Percentiles rank a stretch among this genome's conserved stretches.
These are phyloP conservation scores for Entrophospora sp. DNA, from an alignment of 192 early-diverging fungal genomes.

Conservation along the genomic window DNA sequence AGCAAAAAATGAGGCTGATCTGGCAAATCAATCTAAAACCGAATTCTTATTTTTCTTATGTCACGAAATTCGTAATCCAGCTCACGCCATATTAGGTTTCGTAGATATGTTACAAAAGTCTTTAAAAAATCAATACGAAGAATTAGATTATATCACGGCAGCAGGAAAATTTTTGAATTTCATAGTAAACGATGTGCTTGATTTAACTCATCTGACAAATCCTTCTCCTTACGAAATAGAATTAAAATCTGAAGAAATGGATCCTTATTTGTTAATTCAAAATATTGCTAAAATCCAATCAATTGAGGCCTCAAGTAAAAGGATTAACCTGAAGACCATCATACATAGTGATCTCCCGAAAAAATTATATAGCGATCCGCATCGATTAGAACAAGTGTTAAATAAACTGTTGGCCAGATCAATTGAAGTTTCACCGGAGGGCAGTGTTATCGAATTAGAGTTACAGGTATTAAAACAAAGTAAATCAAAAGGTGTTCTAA, in stretches of 20 bases:
- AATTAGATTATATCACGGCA: constrained; percentile 5
- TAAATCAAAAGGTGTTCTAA: background rate
- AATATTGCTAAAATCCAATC: background rate
- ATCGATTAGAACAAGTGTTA: constrained; percentile 1
- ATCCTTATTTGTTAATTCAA: background rate
- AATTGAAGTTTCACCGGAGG: background rate
- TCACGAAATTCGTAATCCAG: constrained; percentile 10
- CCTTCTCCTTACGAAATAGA: constrained; percentile 1
- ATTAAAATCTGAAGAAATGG: background rate
- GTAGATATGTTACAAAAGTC: constrained; percentile 3
- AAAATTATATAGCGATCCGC: background rate
- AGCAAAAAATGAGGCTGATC: background rate
- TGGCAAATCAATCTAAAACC: constrained; percentile 3
- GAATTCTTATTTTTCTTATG: constrained; percentile 4
- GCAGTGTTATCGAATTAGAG: background rate
- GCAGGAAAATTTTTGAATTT: constrained; percentile 4
- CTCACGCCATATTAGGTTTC: constrained; percentile 3
- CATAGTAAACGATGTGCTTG: constrained; percentile 6
- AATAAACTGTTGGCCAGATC: background rate
- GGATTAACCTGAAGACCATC: background rate
- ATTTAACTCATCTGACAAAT: constrained; percentile 3
- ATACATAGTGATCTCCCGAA: background rate
- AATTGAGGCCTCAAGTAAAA: background rate
- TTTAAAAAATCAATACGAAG: background rate
- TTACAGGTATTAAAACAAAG: background rate